Evolutionary conservation across 768 basidiomycete species (phyloP).

Genomic region (Termitomyces sp.): DNA sequence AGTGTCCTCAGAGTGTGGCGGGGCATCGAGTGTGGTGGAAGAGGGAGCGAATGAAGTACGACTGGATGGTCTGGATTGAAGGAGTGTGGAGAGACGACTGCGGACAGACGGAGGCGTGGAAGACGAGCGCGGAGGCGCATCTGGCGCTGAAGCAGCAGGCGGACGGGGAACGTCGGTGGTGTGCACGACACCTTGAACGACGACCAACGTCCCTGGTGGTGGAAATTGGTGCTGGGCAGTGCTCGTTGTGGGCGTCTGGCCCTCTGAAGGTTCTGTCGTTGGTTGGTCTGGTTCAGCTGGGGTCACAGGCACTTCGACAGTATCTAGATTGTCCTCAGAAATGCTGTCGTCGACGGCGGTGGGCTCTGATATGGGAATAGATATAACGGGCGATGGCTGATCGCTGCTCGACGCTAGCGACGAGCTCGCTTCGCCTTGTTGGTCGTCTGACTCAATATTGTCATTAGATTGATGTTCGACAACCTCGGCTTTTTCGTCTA

Average conservation of each 20-base stretch:
- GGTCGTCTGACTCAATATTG: neutral
- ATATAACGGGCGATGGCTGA: neutral
- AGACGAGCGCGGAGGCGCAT: slow-evolving; percentile 24
- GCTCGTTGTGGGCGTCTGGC: neutral
- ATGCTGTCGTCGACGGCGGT: neutral
- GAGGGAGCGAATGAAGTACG: slow-evolving; percentile 12
- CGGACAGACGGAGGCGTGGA: slow-evolving; percentile 27
- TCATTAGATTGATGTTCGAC: neutral
- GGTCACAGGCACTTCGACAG: neutral
- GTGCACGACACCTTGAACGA: slow-evolving; percentile 81
- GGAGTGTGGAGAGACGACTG: slow-evolving; percentile 30
- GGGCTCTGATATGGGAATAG: neutral
- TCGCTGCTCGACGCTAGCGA: neutral
- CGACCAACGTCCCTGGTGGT: slow-evolving; percentile 74
- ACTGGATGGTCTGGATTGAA: slow-evolving; percentile 32
- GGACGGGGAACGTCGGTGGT: slow-evolving; percentile 61
- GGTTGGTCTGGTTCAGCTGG: slow-evolving; percentile 3
- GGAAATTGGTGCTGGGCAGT: slow-evolving; percentile 43
- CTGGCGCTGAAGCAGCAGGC: slow-evolving; percentile 17
- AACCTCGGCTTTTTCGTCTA: neutral
- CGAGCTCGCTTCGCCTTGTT: neutral
- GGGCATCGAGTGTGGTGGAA: slow-evolving; percentile 9
- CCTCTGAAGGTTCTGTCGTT: neutral
- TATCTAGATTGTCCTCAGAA: neutral
- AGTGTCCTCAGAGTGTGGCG: slow-evolving; percentile 5